Conservation (phyloP, 2,329 filamentous ascomycete genomes). For the Myriangium duriaei region DNA sequence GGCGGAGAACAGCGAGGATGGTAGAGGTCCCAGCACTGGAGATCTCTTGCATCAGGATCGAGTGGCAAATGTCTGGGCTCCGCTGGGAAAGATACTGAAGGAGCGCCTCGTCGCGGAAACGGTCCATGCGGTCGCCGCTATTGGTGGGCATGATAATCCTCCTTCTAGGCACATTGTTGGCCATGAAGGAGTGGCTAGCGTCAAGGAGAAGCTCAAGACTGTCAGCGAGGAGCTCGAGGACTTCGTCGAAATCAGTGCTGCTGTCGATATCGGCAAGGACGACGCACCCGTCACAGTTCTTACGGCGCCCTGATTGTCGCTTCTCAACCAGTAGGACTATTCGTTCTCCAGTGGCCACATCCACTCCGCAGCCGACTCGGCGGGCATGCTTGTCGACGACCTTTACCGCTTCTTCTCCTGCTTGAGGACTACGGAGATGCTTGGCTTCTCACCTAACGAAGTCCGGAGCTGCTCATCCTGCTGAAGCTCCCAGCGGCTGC, state of each 20-base stretch:
- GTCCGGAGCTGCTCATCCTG: too few species aligned
- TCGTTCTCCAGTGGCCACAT: too few species aligned
- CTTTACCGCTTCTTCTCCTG: too few species aligned
- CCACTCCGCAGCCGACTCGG: too few species aligned
- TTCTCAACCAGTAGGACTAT: too few species aligned
- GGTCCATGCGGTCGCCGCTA: slow-evolving; percentile 78
- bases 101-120: slow-evolving; percentile 75
- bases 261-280: slow-evolving; percentile 55
- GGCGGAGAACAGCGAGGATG: slow-evolving; percentile 16
- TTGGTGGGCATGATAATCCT: slow-evolving; percentile 91
- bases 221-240: slow-evolving; percentile 94
- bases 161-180: slow-evolving; percentile 90
- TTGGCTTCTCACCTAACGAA: too few species aligned
- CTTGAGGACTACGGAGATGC: too few species aligned
- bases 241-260: slow-evolving; percentile 79
- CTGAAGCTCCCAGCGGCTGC: too few species aligned
- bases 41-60: slow-evolving; percentile 35
- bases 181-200: slow-evolving; percentile 70
- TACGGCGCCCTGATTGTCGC: too few species aligned
- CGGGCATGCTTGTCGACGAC: too few species aligned
- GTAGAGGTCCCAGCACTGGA: slow-evolving; percentile 28
- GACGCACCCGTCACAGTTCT: slow-evolving; percentile 5
- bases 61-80: slow-evolving; percentile 60
- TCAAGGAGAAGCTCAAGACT: slow-evolving; percentile 93
- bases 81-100: slow-evolving; percentile 53